phyloP scores from a whole-genome alignment of 1,284 basidiomycete genomes.

The Ustilago cynodontis region DNA sequence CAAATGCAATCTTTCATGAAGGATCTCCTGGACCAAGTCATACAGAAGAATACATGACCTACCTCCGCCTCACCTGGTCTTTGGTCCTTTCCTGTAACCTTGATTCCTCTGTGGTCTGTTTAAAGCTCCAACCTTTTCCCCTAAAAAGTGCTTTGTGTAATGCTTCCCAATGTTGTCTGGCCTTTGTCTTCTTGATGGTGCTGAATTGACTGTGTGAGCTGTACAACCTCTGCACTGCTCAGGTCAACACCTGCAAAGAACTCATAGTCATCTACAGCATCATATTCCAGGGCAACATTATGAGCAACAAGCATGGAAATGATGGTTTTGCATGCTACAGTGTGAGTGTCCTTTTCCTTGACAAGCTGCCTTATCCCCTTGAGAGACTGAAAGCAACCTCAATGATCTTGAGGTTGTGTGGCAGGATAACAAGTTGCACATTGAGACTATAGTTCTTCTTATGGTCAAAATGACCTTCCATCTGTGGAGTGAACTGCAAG shows the following conservation, averaged over 20 bases:
- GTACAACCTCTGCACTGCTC: background rate
- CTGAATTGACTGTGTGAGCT: background rate
- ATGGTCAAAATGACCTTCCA: background rate
- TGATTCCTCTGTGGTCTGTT: background rate
- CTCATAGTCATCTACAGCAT: slow-evolving; percentile 4
- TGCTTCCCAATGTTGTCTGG: background rate
- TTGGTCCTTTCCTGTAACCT: background rate
- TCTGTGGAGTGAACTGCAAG: background rate
- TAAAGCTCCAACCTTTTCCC: background rate
- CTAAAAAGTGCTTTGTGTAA: slow-evolving; percentile 4
- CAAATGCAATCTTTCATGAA: slow-evolving; percentile 11
- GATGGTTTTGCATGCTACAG: background rate
- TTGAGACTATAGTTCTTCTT: background rate
- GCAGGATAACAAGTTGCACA: background rate
- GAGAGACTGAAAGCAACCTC: background rate
- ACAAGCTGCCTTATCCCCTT: background rate
- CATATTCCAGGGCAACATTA: slow-evolving; percentile 1
- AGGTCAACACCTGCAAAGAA: background rate
- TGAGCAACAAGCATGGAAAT: background rate
- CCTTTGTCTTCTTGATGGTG: background rate
- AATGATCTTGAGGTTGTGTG: no score
- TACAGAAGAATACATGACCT: background rate
- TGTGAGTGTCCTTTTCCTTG: background rate
- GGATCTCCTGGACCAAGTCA: background rate
- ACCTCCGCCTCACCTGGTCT: background rate